Evolutionary conservation across 2,329 filamentous ascomycete genomes (phyloP).

Genomic region (Trichophaea hybrida): DNA sequence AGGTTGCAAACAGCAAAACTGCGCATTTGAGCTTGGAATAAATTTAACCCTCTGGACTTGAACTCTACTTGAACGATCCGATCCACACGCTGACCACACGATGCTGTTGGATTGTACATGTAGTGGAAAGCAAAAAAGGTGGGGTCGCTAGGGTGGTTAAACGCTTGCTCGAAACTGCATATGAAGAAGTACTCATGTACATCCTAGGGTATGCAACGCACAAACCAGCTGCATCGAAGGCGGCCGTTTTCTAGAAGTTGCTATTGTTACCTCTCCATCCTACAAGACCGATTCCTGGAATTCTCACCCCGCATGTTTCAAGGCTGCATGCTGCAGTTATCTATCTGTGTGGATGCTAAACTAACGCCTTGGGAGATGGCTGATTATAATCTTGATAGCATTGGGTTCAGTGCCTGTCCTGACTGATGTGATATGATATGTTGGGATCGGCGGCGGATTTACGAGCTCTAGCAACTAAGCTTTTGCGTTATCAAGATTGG

Average conservation of each 20-base stretch:
- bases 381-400: neutral
- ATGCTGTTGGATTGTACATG: neutral
- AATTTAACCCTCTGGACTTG: too few relatives aligned
- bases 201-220: neutral
- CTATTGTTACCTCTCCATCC: neutral
- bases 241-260: neutral
- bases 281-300: neutral
- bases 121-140: neutral
- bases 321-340: neutral
- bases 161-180: neutral
- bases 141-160: neutral
- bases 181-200: neutral
- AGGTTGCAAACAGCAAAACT: too few relatives aligned
- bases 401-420: too few relatives aligned
- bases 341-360: neutral
- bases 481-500: too few relatives aligned
- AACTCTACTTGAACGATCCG: too few relatives aligned
- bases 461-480: too few relatives aligned
- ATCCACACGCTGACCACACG: too few relatives aligned
- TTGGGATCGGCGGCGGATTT: too few relatives aligned
- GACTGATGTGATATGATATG: too few relatives aligned
- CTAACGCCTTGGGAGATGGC: neutral
- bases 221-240: slow-evolving; percentile 2
- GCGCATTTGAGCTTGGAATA: too few relatives aligned
- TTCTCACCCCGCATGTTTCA: neutral